A percentile compares a stretch with the other conserved stretches of the same genome.
Evolutionary conservation across 2,329 filamentous ascomycete species (phyloP).

Genomic region (Cordyceps fumosorosea): DNA sequence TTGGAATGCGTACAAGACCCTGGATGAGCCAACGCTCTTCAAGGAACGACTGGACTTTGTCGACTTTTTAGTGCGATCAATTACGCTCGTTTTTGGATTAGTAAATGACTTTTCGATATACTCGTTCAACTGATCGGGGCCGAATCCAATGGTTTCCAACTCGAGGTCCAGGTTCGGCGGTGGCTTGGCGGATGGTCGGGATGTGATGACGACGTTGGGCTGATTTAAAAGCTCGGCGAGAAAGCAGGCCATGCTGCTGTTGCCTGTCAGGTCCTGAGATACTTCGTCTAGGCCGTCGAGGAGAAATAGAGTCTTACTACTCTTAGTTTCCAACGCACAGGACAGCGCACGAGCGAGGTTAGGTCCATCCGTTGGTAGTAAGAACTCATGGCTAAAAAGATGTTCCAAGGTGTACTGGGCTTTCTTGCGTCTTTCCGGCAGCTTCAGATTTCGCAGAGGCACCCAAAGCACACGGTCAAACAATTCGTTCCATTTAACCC

Average conservation of each 20-base stretch:
- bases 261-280: conserved; percentile 15
- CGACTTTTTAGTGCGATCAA: neutral
- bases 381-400: no score
- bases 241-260: neutral
- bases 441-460: conserved; percentile 31
- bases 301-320: conserved; percentile 28
- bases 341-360: neutral
- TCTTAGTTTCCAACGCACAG: neutral
- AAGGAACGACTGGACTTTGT: conserved; percentile 23
- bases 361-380: no score
- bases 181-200: conserved; percentile 26
- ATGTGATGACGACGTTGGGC: conserved; percentile 30
- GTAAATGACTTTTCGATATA: neutral
- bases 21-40: conserved; percentile 24
- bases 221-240: neutral
- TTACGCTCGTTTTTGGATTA: conserved; percentile 21
- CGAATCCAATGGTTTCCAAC: no score
- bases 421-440: no score
- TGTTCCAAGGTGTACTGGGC: no score
- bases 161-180: conserved; percentile 14
- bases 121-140: neutral
- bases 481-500: conserved; percentile 20
- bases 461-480: conserved; percentile 33
- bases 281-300: no score
- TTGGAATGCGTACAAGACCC: no score